Conservation (phyloP, 2,329 filamentous ascomycete genomes). For the Xylaria sp. region DNA sequence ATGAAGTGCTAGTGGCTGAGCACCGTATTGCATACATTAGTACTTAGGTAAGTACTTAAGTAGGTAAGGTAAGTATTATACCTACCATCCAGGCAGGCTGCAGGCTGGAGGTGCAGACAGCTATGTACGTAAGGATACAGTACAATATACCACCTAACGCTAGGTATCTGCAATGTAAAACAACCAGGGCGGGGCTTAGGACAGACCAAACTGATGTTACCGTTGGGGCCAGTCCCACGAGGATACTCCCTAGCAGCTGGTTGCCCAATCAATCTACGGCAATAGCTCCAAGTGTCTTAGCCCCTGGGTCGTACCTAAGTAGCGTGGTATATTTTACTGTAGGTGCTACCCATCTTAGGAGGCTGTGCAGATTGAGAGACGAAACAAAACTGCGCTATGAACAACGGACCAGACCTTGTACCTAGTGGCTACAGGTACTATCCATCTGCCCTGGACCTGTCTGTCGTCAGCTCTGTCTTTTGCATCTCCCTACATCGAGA, state of each 20-base stretch:
- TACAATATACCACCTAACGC: neutral
- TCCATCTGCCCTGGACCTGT: slow-evolving; percentile 6
- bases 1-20: slow-evolving; percentile 6
- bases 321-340: neutral
- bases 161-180: slow-evolving; percentile 10
- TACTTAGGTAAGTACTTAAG: neutral
- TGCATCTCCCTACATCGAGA: slow-evolving; percentile 30
- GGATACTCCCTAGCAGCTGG: neutral
- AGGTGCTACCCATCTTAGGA: slow-evolving; percentile 24
- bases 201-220: neutral
- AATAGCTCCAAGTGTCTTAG: slow-evolving; percentile 14
- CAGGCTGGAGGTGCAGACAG: neutral
- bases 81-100: neutral
- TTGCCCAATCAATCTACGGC: slow-evolving; percentile 27
- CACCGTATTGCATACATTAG: neutral
- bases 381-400: slow-evolving; percentile 26
- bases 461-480: slow-evolving; percentile 24
- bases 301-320: slow-evolving; percentile 19
- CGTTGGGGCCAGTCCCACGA: slow-evolving; percentile 9
- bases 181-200: slow-evolving; percentile 19
- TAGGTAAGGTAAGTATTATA: no score
- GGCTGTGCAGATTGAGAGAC: slow-evolving; percentile 37
- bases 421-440: slow-evolving; percentile 1
- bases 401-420: slow-evolving; percentile 5
- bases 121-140: neutral